Percentiles rank a stretch among this genome's conserved stretches.
Conservation (phyloP, 2,329 filamentous ascomycete species). For the Colletotrichum horii region DNA sequence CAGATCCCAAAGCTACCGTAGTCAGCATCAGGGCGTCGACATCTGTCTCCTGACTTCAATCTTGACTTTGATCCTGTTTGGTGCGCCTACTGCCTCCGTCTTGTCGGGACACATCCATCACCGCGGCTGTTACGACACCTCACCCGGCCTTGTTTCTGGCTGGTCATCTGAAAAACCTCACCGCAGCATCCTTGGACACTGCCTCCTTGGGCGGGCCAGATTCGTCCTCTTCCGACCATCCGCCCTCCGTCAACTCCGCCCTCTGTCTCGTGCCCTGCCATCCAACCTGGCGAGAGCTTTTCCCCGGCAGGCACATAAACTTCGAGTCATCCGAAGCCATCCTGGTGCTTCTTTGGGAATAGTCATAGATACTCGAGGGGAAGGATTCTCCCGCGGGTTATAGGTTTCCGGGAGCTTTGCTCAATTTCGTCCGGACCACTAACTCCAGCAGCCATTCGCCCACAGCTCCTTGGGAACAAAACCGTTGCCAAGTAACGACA, state of each 20-base stretch:
- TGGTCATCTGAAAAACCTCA: not conserved
- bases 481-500: not conserved
- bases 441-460: not conserved
- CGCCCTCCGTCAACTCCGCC: not conserved
- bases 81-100: not conserved
- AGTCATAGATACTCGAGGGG: not conserved
- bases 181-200: not conserved
- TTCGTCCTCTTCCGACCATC: not conserved
- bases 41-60: not conserved
- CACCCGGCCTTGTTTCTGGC: not conserved
- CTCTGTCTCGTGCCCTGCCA: not conserved
- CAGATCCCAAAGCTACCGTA: not conserved
- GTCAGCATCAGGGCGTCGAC: not conserved
- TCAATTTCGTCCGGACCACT: not conserved
- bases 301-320: conserved; percentile 3
- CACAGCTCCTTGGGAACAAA: not conserved
- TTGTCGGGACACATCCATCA: not conserved
- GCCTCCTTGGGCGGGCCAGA: not conserved
- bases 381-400: not conserved
- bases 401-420: not conserved
- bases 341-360: not conserved
- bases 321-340: conserved; percentile 4
- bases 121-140: not conserved
- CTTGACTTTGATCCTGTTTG: not conserved
- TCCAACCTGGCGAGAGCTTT: not conserved